Evolutionary conservation across 2,329 filamentous ascomycete species (phyloP).

Genomic region (Colletotrichum spaethianum): DNA sequence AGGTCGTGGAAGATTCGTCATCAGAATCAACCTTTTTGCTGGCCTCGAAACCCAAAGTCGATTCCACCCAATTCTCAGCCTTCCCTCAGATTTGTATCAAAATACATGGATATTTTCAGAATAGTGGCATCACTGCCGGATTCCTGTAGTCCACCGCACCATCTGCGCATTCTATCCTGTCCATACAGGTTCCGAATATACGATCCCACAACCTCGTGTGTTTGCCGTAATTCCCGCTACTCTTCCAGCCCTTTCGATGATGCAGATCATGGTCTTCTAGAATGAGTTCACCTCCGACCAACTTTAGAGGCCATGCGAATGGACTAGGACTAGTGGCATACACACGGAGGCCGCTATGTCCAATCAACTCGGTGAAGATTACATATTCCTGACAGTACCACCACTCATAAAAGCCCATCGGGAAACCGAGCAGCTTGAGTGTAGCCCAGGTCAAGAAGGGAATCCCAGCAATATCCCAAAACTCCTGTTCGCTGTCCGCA

Average conservation of each 20-base stretch:
- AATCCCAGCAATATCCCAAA: constrained; percentile 59
- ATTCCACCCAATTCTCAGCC: not conserved
- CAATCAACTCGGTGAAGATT: constrained; percentile 55
- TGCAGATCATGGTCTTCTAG: constrained; percentile 61
- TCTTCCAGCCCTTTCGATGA: constrained; percentile 56
- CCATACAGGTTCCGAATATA: constrained; percentile 53
- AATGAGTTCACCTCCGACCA: constrained; percentile 52
- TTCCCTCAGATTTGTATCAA: too few species aligned
- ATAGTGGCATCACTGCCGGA: constrained; percentile 48
- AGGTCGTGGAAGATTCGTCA: too few species aligned
- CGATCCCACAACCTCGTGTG: constrained; percentile 55
- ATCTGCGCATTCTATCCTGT: constrained; percentile 52
- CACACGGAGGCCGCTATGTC: constrained; percentile 57
- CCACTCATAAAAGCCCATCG: constrained; percentile 63
- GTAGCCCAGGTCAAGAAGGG: constrained; percentile 56
- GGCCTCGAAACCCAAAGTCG: not conserved
- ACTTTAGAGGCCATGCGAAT: constrained; percentile 51
- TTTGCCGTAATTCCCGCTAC: constrained; percentile 56
- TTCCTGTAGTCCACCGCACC: constrained; percentile 51
- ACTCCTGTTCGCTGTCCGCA: constrained; percentile 58
- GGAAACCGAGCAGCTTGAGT: constrained; percentile 52
- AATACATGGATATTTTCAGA: not conserved
- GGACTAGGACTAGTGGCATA: constrained; percentile 52
- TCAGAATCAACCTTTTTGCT: too few species aligned
- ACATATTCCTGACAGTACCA: constrained; percentile 62